Evolutionary conservation across 2,329 filamentous ascomycete species (phyloP).

Genomic region (Zalaria sp.): DNA sequence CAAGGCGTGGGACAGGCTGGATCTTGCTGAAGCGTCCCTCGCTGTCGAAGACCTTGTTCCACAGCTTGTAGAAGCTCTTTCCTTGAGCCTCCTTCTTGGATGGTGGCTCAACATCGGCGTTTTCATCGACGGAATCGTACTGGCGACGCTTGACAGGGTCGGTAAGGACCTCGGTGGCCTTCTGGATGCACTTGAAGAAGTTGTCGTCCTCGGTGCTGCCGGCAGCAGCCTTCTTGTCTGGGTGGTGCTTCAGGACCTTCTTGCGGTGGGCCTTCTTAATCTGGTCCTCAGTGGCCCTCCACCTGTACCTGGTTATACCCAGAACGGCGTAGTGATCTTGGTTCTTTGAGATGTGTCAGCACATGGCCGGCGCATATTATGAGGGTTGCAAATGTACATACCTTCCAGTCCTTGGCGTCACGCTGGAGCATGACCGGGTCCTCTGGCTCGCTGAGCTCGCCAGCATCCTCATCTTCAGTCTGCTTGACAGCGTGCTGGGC

Average conservation of each 20-base stretch:
- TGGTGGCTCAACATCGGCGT: constrained; percentile 81
- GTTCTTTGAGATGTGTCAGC: constrained; percentile 33
- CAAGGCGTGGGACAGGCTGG: constrained; percentile 78
- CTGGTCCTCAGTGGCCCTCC: constrained; percentile 87
- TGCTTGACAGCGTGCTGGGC: constrained; percentile 92
- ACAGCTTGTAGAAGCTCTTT: constrained; percentile 84
- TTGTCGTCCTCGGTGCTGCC: constrained; percentile 83
- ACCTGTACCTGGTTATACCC: constrained; percentile 83
- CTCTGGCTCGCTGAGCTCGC: constrained; percentile 86
- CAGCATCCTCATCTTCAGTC: constrained; percentile 77
- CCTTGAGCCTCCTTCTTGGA: constrained; percentile 70
- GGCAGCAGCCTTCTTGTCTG: constrained; percentile 92
- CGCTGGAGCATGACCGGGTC: constrained; percentile 83
- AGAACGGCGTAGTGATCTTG: constrained; percentile 98
- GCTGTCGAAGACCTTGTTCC: constrained; percentile 77
- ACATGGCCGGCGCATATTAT: not conserved
- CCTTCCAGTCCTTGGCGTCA: constrained; percentile 99
- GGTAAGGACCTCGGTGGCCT: constrained; percentile 83
- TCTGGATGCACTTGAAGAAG: constrained; percentile 99
- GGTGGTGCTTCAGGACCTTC: constrained; percentile 98
- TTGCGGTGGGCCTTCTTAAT: constrained; percentile 98
- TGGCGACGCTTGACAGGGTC: constrained; percentile 88
- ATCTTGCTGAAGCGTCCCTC: constrained; percentile 86
- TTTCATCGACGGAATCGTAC: constrained; percentile 93
- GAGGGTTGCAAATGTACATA: constrained; percentile 23